phyloP scores from a whole-genome alignment of 306 rosid genomes.

The Mimosa pudica region DNA sequence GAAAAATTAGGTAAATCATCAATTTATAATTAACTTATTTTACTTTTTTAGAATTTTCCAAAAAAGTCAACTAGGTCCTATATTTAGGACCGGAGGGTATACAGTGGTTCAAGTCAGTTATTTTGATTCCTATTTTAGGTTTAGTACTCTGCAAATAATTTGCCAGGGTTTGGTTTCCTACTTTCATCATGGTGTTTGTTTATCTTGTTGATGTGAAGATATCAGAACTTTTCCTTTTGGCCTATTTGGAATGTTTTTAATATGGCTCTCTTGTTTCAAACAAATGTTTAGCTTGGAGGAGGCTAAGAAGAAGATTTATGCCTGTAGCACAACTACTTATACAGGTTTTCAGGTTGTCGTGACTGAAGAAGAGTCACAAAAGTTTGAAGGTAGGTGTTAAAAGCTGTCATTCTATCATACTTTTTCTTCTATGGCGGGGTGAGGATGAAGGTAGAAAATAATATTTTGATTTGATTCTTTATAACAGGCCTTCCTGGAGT shows the following conservation, averaged over 20 bases:
- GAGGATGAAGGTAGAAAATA: neutral
- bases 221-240: neutral
- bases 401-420: neutral
- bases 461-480: constrained; percentile 8
- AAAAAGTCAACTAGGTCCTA: no score
- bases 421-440: neutral
- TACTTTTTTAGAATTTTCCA: no score
- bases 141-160: neutral
- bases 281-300: constrained; percentile 71
- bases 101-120: neutral
- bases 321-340: constrained; percentile 87
- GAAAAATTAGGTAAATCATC: no score
- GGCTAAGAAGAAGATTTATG: constrained; percentile 84
- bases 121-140: neutral
- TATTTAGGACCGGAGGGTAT: neutral
- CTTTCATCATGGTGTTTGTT: neutral
- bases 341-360: constrained; percentile 79
- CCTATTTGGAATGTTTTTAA: neutral
- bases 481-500: constrained; percentile 73
- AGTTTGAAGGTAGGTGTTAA: constrained; percentile 59
- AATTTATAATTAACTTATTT: no score
- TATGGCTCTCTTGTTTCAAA: neutral
- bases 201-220: neutral
- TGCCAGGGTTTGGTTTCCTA: neutral
- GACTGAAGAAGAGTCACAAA: constrained; percentile 84